These are phyloP conservation scores for Wilcoxina mikolae DNA, from an alignment of 495 filamentous ascomycete genomes.

Conservation along the genomic window DNA sequence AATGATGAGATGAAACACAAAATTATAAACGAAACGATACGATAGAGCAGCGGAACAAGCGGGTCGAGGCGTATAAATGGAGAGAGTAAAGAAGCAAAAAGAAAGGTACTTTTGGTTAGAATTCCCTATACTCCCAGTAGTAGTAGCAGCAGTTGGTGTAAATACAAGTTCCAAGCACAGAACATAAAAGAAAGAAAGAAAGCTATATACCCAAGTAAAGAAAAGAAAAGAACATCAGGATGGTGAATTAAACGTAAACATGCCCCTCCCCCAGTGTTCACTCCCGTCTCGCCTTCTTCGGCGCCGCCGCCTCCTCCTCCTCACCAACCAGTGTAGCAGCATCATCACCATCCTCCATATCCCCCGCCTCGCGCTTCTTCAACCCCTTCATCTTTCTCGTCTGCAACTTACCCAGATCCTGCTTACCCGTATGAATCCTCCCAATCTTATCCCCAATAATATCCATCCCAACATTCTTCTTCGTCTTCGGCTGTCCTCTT, in stretches of 20 bases:
- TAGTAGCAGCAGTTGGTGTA: background rate
- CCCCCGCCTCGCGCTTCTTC: constrained; percentile 57
- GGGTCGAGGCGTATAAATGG: background rate
- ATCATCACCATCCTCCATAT: constrained; percentile 34
- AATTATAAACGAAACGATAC: background rate
- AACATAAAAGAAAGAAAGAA: background rate
- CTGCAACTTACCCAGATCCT: constrained; percentile 76
- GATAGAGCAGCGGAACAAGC: background rate
- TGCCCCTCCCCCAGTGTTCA: background rate
- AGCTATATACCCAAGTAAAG: constrained; percentile 1
- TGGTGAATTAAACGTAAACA: background rate
- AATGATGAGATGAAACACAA: background rate
- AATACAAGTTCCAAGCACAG: background rate
- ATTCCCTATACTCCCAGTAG: constrained; percentile 2
- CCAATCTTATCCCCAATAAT: constrained; percentile 90
- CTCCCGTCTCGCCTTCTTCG: constrained; percentile 8
- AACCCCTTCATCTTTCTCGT: constrained; percentile 99
- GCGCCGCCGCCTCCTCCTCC: background rate
- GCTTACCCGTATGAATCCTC: constrained; percentile 77
- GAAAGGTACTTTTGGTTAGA: constrained; percentile 3
- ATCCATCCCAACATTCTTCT: constrained; percentile 92
- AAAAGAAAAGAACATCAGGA: background rate
- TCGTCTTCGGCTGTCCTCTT: constrained; percentile 41
- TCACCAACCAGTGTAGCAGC: constrained; percentile 36
- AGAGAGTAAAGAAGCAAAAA: background rate